Percentiles rank a stretch among this genome's conserved stretches.
Evolutionary conservation across 352 stramenopile genomes (phyloP).

Genomic region (Hyaloperonospora brassicae): DNA sequence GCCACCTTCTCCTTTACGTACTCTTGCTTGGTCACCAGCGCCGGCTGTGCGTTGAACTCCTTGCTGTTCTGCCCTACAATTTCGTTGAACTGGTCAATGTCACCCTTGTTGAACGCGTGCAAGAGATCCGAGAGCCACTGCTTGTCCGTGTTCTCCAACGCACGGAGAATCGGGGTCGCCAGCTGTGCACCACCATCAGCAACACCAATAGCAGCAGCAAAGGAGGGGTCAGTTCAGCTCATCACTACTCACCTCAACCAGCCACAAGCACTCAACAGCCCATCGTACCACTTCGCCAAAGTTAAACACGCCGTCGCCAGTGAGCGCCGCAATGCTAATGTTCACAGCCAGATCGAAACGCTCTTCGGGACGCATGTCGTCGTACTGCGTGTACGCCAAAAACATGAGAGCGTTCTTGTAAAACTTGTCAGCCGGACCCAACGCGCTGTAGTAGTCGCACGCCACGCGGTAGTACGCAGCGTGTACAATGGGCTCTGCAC

Average conservation of each 20-base stretch:
- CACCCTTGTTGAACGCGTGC: constrained; percentile 89
- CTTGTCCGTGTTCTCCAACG: constrained; percentile 86
- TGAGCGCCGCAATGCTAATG: constrained; percentile 93
- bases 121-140: constrained; percentile 93
- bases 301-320: constrained; percentile 96
- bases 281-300: constrained; percentile 93
- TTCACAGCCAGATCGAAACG: constrained; percentile 88
- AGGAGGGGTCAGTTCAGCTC: background rate
- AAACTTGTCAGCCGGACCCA: constrained; percentile 92
- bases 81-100: constrained; percentile 92
- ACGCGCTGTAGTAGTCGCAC: constrained; percentile 88
- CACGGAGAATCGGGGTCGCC: constrained; percentile 88
- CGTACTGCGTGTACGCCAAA: constrained; percentile 92
- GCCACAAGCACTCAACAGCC: background rate
- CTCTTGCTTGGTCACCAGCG: constrained; percentile 88
- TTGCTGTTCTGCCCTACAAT: constrained; percentile 66
- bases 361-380: constrained; percentile 76
- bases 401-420: constrained; percentile 96
- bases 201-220: background rate
- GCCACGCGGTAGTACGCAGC: constrained; percentile 88
- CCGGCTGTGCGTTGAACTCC: constrained; percentile 86
- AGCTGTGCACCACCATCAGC: constrained; percentile 29
- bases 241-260: background rate
- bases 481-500: constrained; percentile 88
- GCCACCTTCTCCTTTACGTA: constrained; percentile 98